Percentiles rank a stretch among this genome's conserved stretches.
Conservation (phyloP, 176 grass and related monocot genomes). For the Musa beccarii region DNA sequence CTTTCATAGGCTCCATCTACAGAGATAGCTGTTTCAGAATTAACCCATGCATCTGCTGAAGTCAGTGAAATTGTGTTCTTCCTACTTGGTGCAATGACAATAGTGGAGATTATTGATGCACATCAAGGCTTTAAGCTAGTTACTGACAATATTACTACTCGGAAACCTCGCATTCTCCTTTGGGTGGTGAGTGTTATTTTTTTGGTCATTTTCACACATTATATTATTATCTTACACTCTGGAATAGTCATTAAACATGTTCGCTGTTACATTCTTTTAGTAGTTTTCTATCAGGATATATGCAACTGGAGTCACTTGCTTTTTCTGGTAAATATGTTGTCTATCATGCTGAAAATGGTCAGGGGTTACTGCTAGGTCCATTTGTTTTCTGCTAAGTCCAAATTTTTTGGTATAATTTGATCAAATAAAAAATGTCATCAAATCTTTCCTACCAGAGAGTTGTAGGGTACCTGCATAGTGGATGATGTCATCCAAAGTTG, state of each 20-base stretch:
- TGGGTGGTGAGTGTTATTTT: constrained; percentile 73
- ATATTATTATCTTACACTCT: neutral
- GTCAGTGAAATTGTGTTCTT: constrained; percentile 99
- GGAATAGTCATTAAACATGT: neutral
- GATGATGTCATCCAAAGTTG: too few relatives aligned
- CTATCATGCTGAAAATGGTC: neutral
- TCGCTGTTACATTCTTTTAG: neutral
- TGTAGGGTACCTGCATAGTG: too few relatives aligned
- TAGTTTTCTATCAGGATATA: neutral
- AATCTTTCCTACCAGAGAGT: too few relatives aligned
- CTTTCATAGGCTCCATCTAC: constrained; percentile 63
- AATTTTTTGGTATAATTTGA: too few relatives aligned
- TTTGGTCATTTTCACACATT: neutral
- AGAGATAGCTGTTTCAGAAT: constrained; percentile 72
- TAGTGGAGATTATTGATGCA: constrained; percentile 98
- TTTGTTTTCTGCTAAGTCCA: too few relatives aligned
- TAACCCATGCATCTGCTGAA: constrained; percentile 60
- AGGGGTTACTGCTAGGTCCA: too few relatives aligned
- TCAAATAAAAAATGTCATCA: too few relatives aligned
- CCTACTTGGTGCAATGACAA: constrained; percentile 97
- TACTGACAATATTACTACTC: constrained; percentile 94
- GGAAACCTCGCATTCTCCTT: constrained; percentile 72
- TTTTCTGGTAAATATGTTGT: neutral
- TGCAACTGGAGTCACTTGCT: neutral
- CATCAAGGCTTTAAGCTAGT: constrained; percentile 97